Percentiles rank a stretch among this genome's conserved stretches.
phyloP scores from a whole-genome alignment of 768 basidiomycete species.

The Plicaturopsis crispa region DNA sequence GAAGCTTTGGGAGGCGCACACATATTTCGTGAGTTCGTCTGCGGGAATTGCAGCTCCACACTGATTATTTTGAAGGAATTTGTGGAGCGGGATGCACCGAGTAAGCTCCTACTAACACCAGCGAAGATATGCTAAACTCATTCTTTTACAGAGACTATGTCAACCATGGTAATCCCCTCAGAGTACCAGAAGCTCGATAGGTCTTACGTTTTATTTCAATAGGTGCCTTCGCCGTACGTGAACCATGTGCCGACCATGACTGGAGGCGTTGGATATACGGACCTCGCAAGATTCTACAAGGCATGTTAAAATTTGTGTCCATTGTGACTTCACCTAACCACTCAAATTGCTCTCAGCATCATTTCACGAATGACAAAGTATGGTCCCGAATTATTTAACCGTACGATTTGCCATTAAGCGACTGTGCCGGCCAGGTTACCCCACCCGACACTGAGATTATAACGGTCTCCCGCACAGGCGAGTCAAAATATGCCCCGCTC shows the following conservation, averaged over 20 bases:
- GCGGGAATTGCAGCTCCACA: neutral
- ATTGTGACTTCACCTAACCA: too few species aligned
- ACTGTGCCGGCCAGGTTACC: conserved; percentile 24
- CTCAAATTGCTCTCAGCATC: too few species aligned
- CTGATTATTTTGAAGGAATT: conserved; percentile 23
- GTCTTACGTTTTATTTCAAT: too few species aligned
- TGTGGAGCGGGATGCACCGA: conserved; percentile 27
- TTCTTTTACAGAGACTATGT: conserved; percentile 31
- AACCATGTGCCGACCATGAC: conserved; percentile 38
- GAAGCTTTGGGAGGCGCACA: conserved; percentile 38
- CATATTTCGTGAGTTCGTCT: conserved; percentile 26
- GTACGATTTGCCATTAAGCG: too few species aligned
- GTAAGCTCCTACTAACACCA: conserved; percentile 29
- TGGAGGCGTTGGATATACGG: conserved; percentile 35
- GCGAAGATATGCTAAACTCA: conserved; percentile 31
- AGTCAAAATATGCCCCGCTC: too few species aligned
- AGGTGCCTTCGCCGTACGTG: conserved; percentile 34
- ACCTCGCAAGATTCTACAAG: conserved; percentile 39
- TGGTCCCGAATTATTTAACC: too few species aligned
- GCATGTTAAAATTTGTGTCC: conserved; percentile 14
- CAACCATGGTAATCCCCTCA: conserved; percentile 30
- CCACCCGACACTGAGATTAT: conserved; percentile 32
- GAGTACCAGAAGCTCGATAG: too few species aligned
- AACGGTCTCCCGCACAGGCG: conserved; percentile 33
- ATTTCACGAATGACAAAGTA: too few species aligned